These are phyloP conservation scores for Cordyceps cicadae DNA, from an alignment of 2,329 filamentous ascomycete genomes.

Conservation along the genomic window DNA sequence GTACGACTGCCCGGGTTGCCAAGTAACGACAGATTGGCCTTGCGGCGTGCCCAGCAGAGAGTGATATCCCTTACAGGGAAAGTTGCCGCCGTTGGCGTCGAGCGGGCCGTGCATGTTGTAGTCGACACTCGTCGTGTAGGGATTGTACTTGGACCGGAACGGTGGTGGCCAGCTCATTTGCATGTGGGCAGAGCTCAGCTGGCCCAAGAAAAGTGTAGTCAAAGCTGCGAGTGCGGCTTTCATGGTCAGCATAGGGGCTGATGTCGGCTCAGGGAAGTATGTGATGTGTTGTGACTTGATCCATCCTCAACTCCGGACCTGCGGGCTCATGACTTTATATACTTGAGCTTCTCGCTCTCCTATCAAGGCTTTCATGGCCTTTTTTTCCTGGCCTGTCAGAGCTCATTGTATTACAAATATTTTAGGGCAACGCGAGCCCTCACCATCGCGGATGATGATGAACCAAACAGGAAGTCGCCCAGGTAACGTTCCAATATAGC, in stretches of 20 bases:
- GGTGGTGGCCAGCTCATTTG: constrained; percentile 46
- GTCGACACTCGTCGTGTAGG: constrained; percentile 46
- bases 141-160: constrained; percentile 46
- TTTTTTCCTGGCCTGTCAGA: not conserved
- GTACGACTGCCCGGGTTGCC: constrained; percentile 52
- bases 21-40: constrained; percentile 53
- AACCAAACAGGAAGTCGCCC: not conserved
- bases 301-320: not conserved
- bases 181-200: constrained; percentile 34
- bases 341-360: not conserved
- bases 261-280: not conserved
- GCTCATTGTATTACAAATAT: not conserved
- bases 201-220: not conserved
- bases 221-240: not conserved
- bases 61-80: constrained; percentile 65
- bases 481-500: not conserved
- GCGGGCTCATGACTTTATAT: not conserved
- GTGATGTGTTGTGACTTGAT: not conserved
- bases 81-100: constrained; percentile 51
- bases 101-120: constrained; percentile 67
- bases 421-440: not conserved
- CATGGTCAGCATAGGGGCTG: not conserved
- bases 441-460: not conserved
- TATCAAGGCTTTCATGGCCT: not conserved
- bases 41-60: constrained; percentile 37